Evolutionary conservation across 306 rosid species (phyloP), one percentile per base, ranked within the genome.

Genomic region (Echinosophora koreensis): DNA sequence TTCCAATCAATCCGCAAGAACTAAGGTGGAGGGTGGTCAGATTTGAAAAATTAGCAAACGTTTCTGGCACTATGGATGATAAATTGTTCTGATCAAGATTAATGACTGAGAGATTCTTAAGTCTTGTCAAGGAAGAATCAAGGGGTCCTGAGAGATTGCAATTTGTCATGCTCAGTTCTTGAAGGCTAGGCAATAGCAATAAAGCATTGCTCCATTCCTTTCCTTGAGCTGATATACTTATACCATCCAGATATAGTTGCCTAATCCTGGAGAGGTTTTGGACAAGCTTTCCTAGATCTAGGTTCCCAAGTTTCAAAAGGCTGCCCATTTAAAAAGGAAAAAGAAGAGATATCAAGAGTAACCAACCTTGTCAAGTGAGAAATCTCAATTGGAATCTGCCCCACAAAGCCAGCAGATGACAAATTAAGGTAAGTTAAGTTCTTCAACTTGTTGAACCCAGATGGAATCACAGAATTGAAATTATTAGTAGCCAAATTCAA

Each of bases 161-260:
- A 28, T 3, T 0, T n/a, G 76, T 34, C 84, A 87, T 71, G 65
- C 87, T 85, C 69, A 85, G 35, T n/a, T 77, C 86, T 15, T 62
- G 58, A 1, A 85, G 72, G 14, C 44, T 56, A 38, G n/a, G 64
- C 15, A 84, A 6, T 1, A 2, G 55, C 28, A 77, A 68, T 41
- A 87, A 15, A 5, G 82, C 80, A 10, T 58, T 37, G 35, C 90
- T 5, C 97, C 97, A 89, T n/a, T 83, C 70, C 2, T 71, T 16
- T 27, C 88, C 89, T n/a, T 1, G 14, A 1, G 78, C 81, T 32
- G 88, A 55, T 75, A 88, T 70, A 6, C 5, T 28, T 0, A 84
- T 71, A 65, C 89, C 86, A 83, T 92, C 92, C 0, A 90, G 74
- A 86, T 68, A 38, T 5, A 90, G 52, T 73, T 83, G 69, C 1